Percentiles rank a stretch among this genome's conserved stretches.
phyloP scores from a whole-genome alignment of 306 rosid genomes.

The Pyrus communis region DNA sequence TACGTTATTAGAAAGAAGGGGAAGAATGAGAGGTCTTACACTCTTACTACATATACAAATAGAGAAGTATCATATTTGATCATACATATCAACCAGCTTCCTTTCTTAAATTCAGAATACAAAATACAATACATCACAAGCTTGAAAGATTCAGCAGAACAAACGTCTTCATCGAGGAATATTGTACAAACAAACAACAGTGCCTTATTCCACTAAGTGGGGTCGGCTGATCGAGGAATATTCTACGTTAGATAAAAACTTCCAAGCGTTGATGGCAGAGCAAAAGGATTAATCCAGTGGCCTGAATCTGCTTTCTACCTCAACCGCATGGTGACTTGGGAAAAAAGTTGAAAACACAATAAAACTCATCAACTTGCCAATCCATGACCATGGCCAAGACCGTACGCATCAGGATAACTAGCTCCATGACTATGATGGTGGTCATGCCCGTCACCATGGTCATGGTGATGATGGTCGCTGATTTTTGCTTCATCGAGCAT shows the following conservation, averaged over 20 bases:
- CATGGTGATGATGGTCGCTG: slow-evolving; percentile 21
- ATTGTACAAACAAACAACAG: background rate
- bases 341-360: background rate
- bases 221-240: too few species aligned
- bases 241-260: background rate
- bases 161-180: background rate
- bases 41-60: background rate
- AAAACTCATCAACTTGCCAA: slow-evolving; percentile 30
- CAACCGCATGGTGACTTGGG: background rate
- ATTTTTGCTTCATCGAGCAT: slow-evolving; percentile 47
- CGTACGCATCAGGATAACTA: slow-evolving; percentile 58
- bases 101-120: background rate
- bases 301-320: background rate
- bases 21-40: background rate
- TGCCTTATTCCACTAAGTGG: too few species aligned
- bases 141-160: background rate
- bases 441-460: slow-evolving; percentile 19
- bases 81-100: background rate
- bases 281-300: background rate
- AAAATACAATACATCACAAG: slow-evolving; percentile 1
- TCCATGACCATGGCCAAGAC: slow-evolving; percentile 59
- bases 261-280: background rate
- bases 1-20: too few species aligned
- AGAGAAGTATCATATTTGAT: background rate
- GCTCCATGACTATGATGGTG: slow-evolving; percentile 39